Percentiles rank a stretch among this genome's conserved stretches.
Evolutionary conservation across 495 filamentous ascomycete species (phyloP).

Genomic region (Parmelia sp.): DNA sequence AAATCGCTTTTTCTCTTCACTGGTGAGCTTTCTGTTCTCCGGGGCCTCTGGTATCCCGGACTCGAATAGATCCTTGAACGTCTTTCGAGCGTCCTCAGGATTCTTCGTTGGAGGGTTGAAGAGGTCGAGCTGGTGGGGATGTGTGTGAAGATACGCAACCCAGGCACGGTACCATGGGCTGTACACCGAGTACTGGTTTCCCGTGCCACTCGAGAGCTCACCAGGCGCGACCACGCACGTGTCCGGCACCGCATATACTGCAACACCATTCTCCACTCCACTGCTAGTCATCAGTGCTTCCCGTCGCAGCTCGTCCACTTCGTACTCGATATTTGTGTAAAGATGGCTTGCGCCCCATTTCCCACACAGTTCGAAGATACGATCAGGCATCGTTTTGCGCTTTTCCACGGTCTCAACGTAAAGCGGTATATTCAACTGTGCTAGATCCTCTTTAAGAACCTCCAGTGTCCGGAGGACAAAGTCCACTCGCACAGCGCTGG

Average conservation of each 20-base stretch:
- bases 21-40: constrained; percentile 54
- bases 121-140: constrained; percentile 57
- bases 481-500: constrained; percentile 66
- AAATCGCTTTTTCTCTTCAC: constrained; percentile 53
- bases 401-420: constrained; percentile 65
- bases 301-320: constrained; percentile 56
- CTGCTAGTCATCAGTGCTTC: constrained; percentile 60
- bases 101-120: constrained; percentile 58
- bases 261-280: constrained; percentile 54
- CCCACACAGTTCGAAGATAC: constrained; percentile 62
- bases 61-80: constrained; percentile 56
- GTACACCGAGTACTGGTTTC: constrained; percentile 80
- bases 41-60: constrained; percentile 56
- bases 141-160: constrained; percentile 61
- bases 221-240: constrained; percentile 77
- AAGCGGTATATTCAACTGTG: constrained; percentile 68
- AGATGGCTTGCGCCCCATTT: constrained; percentile 66
- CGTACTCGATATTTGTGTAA: constrained; percentile 54
- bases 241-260: constrained; percentile 64
- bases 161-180: constrained; percentile 75
- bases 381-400: constrained; percentile 53
- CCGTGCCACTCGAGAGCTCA: constrained; percentile 51
- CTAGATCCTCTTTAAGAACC: constrained; percentile 59
- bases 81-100: constrained; percentile 44
- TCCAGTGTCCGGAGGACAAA: constrained; percentile 66